Evolutionary conservation across 345 rosid species (phyloP).

Genomic region (Populus simonii): DNA sequence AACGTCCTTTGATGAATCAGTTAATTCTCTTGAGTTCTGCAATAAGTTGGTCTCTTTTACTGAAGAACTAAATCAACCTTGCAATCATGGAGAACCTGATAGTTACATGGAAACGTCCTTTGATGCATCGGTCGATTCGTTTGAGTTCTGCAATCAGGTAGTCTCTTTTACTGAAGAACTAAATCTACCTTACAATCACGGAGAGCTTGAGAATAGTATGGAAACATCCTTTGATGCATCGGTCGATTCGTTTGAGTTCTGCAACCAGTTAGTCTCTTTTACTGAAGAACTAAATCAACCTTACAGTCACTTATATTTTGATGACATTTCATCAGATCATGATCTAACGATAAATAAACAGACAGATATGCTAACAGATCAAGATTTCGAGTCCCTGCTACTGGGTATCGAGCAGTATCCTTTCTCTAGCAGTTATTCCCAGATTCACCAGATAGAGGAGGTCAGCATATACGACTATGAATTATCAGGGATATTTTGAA

Average conservation of each 20-base stretch:
- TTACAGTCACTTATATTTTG: neutral
- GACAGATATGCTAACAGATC: slow-evolving; percentile 5
- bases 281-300: neutral
- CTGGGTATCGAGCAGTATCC: slow-evolving; percentile 26
- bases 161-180: neutral
- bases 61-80: neutral
- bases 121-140: neutral
- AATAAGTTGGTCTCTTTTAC: neutral
- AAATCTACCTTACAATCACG: neutral
- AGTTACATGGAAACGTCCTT: too few relatives aligned
- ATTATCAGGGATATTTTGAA: slow-evolving; percentile 19
- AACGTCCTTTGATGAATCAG: neutral
- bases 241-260: neutral
- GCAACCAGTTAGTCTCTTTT: neutral
- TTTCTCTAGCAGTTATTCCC: slow-evolving; percentile 6
- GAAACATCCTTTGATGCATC: neutral
- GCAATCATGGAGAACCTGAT: neutral
- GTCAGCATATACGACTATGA: slow-evolving; percentile 31
- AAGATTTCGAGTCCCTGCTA: slow-evolving; percentile 38
- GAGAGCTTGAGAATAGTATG: neutral
- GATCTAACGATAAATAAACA: neutral
- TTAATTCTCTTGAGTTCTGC: slow-evolving; percentile 2
- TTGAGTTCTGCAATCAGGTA: neutral
- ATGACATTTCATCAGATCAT: neutral
- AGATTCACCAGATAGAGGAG: slow-evolving; percentile 7